Conservation (phyloP, 192 early-diverging fungal species). For the Piromyces sp. region DNA sequence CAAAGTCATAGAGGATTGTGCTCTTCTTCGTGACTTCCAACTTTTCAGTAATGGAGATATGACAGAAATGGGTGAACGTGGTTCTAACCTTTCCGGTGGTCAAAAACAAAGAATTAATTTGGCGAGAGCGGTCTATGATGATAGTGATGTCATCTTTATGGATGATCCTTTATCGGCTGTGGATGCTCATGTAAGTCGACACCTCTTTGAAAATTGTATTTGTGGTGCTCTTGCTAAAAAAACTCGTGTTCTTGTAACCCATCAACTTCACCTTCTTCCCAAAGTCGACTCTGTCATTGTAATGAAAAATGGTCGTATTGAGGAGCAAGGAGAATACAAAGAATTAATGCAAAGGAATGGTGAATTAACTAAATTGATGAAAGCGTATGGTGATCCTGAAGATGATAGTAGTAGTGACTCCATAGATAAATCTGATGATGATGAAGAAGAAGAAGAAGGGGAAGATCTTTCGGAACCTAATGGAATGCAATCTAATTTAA, state of each 20-base stretch:
- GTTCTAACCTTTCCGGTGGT: slow-evolving; percentile 22
- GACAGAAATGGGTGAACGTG: slow-evolving; percentile 59
- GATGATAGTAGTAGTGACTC: too few species aligned
- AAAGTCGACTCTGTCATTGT: slow-evolving; percentile 48
- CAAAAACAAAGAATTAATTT: too few species aligned
- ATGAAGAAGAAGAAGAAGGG: too few species aligned
- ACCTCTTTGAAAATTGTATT: slow-evolving; percentile 76
- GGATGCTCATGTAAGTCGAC: slow-evolving; percentile 55
- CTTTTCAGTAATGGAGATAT: slow-evolving; percentile 71
- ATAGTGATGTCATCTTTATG: neutral
- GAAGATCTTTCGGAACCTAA: too few species aligned
- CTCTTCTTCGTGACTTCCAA: slow-evolving; percentile 70
- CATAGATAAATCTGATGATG: too few species aligned
- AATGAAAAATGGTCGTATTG: slow-evolving; percentile 52
- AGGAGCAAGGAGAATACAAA: slow-evolving; percentile 45
- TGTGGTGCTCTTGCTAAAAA: slow-evolving; percentile 64
- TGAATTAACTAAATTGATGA: slow-evolving; percentile 46
- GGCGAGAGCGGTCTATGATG: slow-evolving; percentile 4
- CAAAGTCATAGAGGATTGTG: slow-evolving; percentile 59
- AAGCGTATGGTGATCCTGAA: slow-evolving; percentile 36
- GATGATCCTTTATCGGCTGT: slow-evolving; percentile 25
- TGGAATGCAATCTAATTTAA: too few species aligned
- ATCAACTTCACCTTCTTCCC: slow-evolving; percentile 58
- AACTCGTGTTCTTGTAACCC: slow-evolving; percentile 64
- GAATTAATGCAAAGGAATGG: slow-evolving; percentile 43